Evolutionary conservation across 495 filamentous ascomycete species (phyloP), one percentile per base, ranked within the genome.

Genomic region (Ascobolus immersus): DNA sequence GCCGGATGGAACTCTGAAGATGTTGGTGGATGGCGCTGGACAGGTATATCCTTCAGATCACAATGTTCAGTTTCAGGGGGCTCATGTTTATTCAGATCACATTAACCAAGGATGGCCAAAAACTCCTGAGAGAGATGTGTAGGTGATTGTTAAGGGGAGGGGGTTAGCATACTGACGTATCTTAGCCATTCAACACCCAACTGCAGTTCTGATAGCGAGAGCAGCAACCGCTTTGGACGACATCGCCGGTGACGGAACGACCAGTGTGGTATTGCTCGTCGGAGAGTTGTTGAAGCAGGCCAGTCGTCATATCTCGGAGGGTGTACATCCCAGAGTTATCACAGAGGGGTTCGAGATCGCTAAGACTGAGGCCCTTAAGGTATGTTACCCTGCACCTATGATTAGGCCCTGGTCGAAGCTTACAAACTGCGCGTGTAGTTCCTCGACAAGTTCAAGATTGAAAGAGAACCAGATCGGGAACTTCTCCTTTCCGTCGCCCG

Each of bases 201-300:
- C 76, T 25, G 82, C 82, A 36, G 82, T 96, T 40, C 93, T 99
- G 82, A 99, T 99, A 53, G 86, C 89, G 37, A 67, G 86, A 52
- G 89, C 86, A 42, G 86, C 89, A 32, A 99, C 86, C 6, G 86
- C 86, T 38, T 81, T 94, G 54, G 86, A 99, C 54, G 86, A 99
- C 46, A 99, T 99, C 38, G 86, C 77, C 39, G 86, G 86, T 45
- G 86, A 99, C 56, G 86, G 86, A 42, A 99, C 86, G 42, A 99
- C 86, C 21, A 91, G 79, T 28, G 84, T 94, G 8, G 86, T 99
- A 9, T 55, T 99, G 44, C 54, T 92, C 49, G 86, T 99, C 20
- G 86, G 86, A 54, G 86, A 99, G 59, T 64, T 99, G 30, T 53
- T 99, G 49, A 99, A 94, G 64, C 86, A 99, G 59, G 86, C 86